A percentile compares a stretch with the other conserved stretches of the same genome.
phyloP scores from a whole-genome alignment of 2,329 filamentous ascomycete genomes.

The Capronia coronata region DNA sequence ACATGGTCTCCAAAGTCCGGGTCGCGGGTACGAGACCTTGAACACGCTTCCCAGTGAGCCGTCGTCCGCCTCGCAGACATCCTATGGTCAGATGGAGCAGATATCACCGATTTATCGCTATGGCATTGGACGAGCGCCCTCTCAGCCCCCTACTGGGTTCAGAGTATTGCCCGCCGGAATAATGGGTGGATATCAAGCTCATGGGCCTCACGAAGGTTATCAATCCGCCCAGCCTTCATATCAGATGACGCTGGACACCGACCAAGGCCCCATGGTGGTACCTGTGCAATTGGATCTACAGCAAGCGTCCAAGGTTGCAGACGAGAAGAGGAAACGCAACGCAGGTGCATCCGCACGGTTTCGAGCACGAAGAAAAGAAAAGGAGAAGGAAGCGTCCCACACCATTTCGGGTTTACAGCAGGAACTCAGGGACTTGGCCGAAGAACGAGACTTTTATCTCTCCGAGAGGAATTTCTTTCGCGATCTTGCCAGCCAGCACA shows the following conservation, averaged over 20 bases:
- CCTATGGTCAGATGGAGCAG: constrained; percentile 15
- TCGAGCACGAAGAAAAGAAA: constrained; percentile 72
- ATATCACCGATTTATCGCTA: constrained; percentile 19
- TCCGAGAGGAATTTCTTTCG: constrained; percentile 65
- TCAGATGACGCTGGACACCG: constrained; percentile 32
- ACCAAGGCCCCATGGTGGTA: constrained; percentile 36
- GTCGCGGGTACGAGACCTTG: constrained; percentile 4
- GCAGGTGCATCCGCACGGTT: constrained; percentile 80
- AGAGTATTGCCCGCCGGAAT: constrained; percentile 13
- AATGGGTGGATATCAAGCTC: constrained; percentile 13
- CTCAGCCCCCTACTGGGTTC: constrained; percentile 9
- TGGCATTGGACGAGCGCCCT: constrained; percentile 4
- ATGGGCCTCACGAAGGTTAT: constrained; percentile 23
- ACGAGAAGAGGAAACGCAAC: constrained; percentile 79
- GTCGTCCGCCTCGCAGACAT: constrained; percentile 9
- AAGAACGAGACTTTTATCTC: constrained; percentile 67
- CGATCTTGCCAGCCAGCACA: constrained; percentile 52
- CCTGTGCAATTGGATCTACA: constrained; percentile 56
- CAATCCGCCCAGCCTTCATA: constrained; percentile 29
- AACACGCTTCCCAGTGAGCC: constrained; percentile 11
- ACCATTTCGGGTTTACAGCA: constrained; percentile 64
- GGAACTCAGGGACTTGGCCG: constrained; percentile 60
- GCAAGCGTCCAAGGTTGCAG: constrained; percentile 72
- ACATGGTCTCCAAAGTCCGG: constrained; percentile 12
- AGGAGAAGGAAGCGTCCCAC: constrained; percentile 64